Evolutionary conservation across 1,284 basidiomycete species (phyloP).

Genomic region (Apiotrichum siamense): DNA sequence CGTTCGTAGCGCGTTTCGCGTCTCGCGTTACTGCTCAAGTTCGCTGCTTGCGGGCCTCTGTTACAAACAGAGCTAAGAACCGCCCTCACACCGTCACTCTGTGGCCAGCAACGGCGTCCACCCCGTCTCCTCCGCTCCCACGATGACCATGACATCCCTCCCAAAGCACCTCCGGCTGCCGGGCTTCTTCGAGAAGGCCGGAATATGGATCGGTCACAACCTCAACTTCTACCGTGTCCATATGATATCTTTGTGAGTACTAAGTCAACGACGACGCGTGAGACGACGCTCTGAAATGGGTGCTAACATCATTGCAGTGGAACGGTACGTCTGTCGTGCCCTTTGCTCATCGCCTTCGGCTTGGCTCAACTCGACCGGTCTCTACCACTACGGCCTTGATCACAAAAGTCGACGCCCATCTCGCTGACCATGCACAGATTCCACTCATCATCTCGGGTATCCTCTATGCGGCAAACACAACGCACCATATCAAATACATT

Average conservation of each 20-base stretch:
- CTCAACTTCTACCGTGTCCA: constrained; percentile 49
- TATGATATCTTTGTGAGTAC: constrained; percentile 44
- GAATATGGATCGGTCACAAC: not conserved
- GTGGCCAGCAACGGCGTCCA: not conserved
- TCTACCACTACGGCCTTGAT: not conserved
- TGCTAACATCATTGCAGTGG: too few relatives aligned
- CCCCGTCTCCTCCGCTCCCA: not conserved
- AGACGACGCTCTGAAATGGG: not conserved
- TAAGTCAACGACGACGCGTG: not conserved
- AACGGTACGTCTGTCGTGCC: not conserved
- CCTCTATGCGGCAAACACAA: constrained; percentile 45
- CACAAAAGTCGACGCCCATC: not conserved
- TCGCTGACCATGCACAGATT: constrained; percentile 25
- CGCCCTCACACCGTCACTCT: too few relatives aligned
- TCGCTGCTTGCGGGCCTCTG: too few relatives aligned
- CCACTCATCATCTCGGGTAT: constrained; percentile 50
- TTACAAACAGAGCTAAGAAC: too few relatives aligned
- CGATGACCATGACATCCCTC: not conserved
- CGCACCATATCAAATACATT: constrained; percentile 48
- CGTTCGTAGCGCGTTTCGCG: too few relatives aligned
- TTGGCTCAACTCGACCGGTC: not conserved
- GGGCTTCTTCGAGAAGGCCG: not conserved
- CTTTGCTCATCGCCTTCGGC: too few relatives aligned
- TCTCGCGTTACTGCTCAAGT: too few relatives aligned
- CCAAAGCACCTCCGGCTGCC: not conserved